phyloP scores from a whole-genome alignment of 2,329 filamentous ascomycete genomes.

The Colletotrichum melonis region DNA sequence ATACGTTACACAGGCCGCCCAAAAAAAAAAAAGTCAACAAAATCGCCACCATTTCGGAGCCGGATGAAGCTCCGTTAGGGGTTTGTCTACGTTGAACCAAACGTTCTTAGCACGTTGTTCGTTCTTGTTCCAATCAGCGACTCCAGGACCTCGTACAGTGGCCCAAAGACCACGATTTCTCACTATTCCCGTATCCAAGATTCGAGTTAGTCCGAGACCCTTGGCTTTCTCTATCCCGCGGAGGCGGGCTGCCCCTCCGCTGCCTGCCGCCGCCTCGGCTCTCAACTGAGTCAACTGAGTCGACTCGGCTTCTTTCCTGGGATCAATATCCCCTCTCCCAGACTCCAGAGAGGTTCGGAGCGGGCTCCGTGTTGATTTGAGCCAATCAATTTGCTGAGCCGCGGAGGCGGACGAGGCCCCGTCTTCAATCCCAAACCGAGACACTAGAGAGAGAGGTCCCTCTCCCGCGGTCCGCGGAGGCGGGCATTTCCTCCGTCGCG shows the following conservation, averaged over 20 bases:
- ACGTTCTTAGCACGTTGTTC: not conserved
- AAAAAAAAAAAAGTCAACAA: no score
- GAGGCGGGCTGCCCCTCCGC: not conserved
- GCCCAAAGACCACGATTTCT: not conserved
- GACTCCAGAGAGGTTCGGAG: not conserved
- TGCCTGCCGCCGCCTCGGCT: no score
- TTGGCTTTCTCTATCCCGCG: not conserved
- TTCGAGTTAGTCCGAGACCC: no score
- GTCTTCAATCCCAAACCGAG: not conserved
- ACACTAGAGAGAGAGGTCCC: not conserved
- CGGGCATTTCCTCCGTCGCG: not conserved
- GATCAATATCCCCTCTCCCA: no score
- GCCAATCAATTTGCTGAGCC: not conserved
- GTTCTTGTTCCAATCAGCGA: not conserved
- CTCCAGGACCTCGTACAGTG: not conserved
- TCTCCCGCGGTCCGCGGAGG: not conserved
- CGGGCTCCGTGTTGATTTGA: not conserved
- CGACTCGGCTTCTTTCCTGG: no score
- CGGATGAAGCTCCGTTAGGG: not conserved
- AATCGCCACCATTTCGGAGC: not conserved
- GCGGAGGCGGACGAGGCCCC: not conserved
- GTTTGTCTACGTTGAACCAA: not conserved
- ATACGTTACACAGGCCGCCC: not conserved
- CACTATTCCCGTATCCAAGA: not conserved
- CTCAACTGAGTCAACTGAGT: no score